Evolutionary conservation across 192 early-diverging fungal genomes (phyloP), one percentile per base, ranked within the genome.

Genomic region (Umbelopsis vinacea): DNA sequence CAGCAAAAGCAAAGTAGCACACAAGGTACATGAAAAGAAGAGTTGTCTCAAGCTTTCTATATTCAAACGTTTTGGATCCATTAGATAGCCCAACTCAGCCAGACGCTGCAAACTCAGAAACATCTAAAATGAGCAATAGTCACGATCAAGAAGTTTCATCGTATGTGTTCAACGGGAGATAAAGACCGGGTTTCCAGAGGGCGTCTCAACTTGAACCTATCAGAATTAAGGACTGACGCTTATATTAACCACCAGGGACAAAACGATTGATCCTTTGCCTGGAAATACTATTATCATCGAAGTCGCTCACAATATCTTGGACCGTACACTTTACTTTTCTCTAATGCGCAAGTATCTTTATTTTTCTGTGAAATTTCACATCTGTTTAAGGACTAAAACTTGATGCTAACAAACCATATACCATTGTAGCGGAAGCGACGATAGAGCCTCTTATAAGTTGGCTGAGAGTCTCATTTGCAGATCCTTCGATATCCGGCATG

Each of bases 401-500:
- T 3, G 29, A 29, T 29, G 29, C n/a, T 54, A 22, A 26, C 23
- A 5, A 26, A 26, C 6, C 52, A 71, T 33, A 8, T 17, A 24
- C 8, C 3, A 29, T 52, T 45, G 1, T 43, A 79, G 78, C 71
- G 22, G 74, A 80, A 54, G 78, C 78, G 9, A 80, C 78, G 2
- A 80, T 80, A 67, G 78, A 80, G n/a, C 78, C 78, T 4, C 35
- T 80, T 29, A 55, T 80, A 29, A 69, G 67, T 22, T 80, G 78
- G 78, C 52, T 80, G 26, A 47, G 71, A 53, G 29, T 73, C 0
- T 80, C 78, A 4, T 80, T 80, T 46, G 67, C 70, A n/a, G 78
- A 80, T 29, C 9, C 33, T 7, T 50, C 74, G 12, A 76, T 80
- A 37, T 80, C 78, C 17, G 78, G 78, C 2, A 80, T 80, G 78